Base-by-base conservation (phyloP, 2,329 filamentous ascomycete species). In the Cercospora zeae-maydis region DNA sequence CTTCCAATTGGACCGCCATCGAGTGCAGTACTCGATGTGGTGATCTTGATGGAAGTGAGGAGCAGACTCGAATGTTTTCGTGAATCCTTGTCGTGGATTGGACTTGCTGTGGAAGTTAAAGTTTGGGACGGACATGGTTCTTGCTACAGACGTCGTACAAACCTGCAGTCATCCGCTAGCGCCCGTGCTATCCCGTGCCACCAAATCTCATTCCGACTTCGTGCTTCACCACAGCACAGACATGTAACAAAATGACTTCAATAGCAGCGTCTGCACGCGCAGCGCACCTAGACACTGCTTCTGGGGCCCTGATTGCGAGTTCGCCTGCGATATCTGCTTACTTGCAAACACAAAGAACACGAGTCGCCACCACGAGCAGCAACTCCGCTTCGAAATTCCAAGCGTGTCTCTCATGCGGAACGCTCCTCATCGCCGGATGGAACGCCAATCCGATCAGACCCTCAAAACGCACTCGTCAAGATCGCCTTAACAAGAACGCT, bases 381-480 rank as follows among this genome's bases (percentile, higher is more conserved):
- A 81, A 9, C 81, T 84, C 16, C 69, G 81, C 85, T 65, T 31
- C 19, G 39, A 78, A 78, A 56, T 81, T 86, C 65, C 82, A 82
- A 61, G 77, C 81, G 24, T 89, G 87, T 74, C 79, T 77, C 54
- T 80, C 81, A 58, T 90, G 87, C 70, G 86, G 87, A 14, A 81
- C 82, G 63, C 84, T 88, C 34, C 80, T 87, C 76, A 76, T 87
- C 2, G 76, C 80, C 1, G 85, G 85, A 30, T 68, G 64, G 63
- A 65, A 63, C 24, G 65, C 67, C 57, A 45, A 19, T 3, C 14
- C 9, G 4, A 39, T 14, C 4, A 33, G 30, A 33, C 10, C 11
- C 10, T 30, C 11, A 30, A 61, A 62, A 14, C 58, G 53, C 14
- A 60, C 59, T 11, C 51, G 62, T 16, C 42, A 55, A 55, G 55